phyloP scores from a whole-genome alignment of 2,329 filamentous ascomycete species.

The Penicillium sp. region DNA sequence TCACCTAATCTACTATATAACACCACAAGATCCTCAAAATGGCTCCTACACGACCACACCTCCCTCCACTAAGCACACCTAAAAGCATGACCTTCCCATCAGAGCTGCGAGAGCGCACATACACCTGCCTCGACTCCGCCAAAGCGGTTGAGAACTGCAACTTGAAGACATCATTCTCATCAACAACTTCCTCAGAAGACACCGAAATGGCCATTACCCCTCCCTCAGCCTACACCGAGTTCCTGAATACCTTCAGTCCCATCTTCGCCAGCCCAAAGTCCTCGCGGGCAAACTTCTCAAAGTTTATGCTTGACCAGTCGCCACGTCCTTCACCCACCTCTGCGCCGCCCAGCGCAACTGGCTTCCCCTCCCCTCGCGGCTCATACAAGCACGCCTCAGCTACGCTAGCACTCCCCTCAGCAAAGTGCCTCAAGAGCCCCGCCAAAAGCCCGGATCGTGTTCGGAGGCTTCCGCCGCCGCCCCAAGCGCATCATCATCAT shows the following conservation, averaged over 20 bases:
- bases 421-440: constrained; percentile 57
- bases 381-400: constrained; percentile 47
- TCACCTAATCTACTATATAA: not conserved
- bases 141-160: constrained; percentile 56
- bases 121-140: constrained; percentile 63
- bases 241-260: constrained; percentile 78
- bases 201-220: constrained; percentile 86
- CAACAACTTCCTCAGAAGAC: constrained; percentile 49
- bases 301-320: constrained; percentile 38
- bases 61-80: constrained; percentile 48
- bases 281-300: constrained; percentile 59
- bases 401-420: constrained; percentile 62
- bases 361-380: constrained; percentile 44
- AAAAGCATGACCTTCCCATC: constrained; percentile 54
- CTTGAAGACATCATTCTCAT: constrained; percentile 24
- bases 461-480: constrained; percentile 73
- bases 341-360: constrained; percentile 41
- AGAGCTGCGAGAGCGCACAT: constrained; percentile 63
- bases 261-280: constrained; percentile 71
- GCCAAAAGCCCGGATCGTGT: constrained; percentile 58
- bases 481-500: too few relatives aligned
- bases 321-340: constrained; percentile 40
- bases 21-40: constrained; percentile 18
- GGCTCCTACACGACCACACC: constrained; percentile 37
- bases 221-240: constrained; percentile 86